These are phyloP conservation scores for Endothia cerciana DNA, from an alignment of 2,329 filamentous ascomycete genomes.

Conservation along the genomic window DNA sequence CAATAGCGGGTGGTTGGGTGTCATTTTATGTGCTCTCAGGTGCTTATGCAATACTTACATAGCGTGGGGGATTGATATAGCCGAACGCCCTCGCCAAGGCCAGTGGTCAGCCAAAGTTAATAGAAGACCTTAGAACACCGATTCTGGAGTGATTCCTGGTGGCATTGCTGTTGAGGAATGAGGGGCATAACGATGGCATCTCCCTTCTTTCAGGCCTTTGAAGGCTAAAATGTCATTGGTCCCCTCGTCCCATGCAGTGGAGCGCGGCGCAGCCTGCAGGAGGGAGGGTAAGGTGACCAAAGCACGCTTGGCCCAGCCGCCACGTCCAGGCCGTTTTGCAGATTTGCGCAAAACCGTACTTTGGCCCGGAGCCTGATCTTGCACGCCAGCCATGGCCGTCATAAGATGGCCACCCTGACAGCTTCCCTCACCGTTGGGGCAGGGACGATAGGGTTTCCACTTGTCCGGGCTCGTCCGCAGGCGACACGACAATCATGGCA, in stretches of 20 bases:
- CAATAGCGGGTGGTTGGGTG: neutral
- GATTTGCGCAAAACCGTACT: constrained; percentile 25
- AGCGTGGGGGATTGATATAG: too few relatives aligned
- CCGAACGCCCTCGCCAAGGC: neutral
- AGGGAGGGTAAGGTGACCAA: constrained; percentile 21
- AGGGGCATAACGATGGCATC: neutral
- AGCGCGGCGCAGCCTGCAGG: constrained; percentile 19
- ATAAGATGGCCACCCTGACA: neutral
- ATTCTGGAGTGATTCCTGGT: too few relatives aligned
- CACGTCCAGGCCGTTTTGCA: constrained; percentile 18
- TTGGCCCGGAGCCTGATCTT: constrained; percentile 7
- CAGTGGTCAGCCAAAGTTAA: too few relatives aligned
- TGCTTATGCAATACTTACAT: too few relatives aligned
- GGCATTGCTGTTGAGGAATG: too few relatives aligned
- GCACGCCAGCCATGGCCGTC: neutral
- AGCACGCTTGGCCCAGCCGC: neutral
- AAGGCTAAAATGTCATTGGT: neutral
- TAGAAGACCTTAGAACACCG: too few relatives aligned
- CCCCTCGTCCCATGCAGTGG: constrained; percentile 5
- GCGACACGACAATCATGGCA: neutral
- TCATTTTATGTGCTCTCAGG: too few relatives aligned
- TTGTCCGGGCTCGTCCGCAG: neutral
- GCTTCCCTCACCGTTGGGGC: neutral
- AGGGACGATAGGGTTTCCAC: neutral
- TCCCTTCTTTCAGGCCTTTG: neutral